These are phyloP conservation scores for Neonectria punicea DNA, from an alignment of 2,329 filamentous ascomycete species.

Conservation along the genomic window DNA sequence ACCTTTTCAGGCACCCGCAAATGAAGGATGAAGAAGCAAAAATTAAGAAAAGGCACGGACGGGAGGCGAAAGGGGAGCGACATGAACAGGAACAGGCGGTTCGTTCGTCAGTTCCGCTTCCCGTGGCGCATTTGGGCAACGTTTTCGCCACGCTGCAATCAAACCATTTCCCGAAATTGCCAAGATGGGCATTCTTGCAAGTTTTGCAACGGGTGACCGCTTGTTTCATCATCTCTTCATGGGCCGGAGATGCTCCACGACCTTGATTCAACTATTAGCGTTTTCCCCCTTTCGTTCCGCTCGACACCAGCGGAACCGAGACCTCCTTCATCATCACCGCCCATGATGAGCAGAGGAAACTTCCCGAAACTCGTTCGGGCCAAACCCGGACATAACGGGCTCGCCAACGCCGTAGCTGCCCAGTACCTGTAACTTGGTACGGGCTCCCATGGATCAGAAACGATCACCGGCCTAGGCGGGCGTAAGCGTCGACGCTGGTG, in stretches of 20 bases:
- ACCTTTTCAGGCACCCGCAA: slow-evolving; percentile 21
- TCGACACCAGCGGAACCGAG: slow-evolving; percentile 6
- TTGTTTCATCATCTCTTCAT: slow-evolving; percentile 36
- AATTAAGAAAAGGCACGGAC: not conserved
- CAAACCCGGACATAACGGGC: slow-evolving; percentile 16
- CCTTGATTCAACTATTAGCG: slow-evolving; percentile 17
- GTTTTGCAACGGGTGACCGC: slow-evolving; percentile 24
- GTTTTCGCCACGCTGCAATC: slow-evolving; percentile 37
- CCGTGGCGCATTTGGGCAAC: slow-evolving; percentile 1
- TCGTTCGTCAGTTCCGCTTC: not conserved
- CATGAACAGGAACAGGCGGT: slow-evolving; percentile 18
- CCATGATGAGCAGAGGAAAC: slow-evolving; percentile 9
- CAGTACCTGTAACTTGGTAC: not conserved
- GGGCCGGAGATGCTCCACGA: slow-evolving; percentile 5
- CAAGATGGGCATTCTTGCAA: slow-evolving; percentile 29
- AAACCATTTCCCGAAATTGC: slow-evolving; percentile 29
- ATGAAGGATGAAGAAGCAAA: not conserved
- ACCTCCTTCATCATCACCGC: not conserved
- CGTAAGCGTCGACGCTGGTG: slow-evolving; percentile 9
- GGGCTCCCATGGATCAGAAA: slow-evolving; percentile 1
- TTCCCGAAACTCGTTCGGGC: slow-evolving; percentile 17
- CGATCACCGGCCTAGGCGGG: slow-evolving; percentile 17
- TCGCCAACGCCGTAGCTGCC: not conserved
- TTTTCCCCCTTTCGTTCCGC: not conserved
- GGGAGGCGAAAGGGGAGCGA: slow-evolving; percentile 28